Percentiles rank a stretch among this genome's conserved stretches.
phyloP scores from a whole-genome alignment of 176 grass and related monocot genomes.

The barley (Hordeum vulgare) region MorexV3_pseudomolecules_assembly NC_058520.1:197696362-197696861 shows the following conservation, averaged over 20 bases:
- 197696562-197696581: background rate
- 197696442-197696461: background rate
- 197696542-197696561: background rate
- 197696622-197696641: background rate
- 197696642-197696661: background rate
- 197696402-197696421: slow-evolving; percentile 75
- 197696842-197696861: background rate
- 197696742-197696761: background rate
- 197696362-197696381: slow-evolving; percentile 71
- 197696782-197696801: background rate
- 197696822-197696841: background rate
- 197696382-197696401: slow-evolving; percentile 66
- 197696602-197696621: background rate
- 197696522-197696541: background rate
- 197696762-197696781: background rate
- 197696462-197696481: background rate
- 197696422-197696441: slow-evolving; percentile 42
- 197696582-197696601: background rate
- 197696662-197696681: background rate
- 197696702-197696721: background rate
- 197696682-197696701: background rate
- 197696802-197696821: background rate
- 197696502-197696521: background rate
- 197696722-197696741: background rate
- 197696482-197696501: background rate